These are phyloP conservation scores for Geotrichum citri-aurantii DNA, from an alignment of 1,139 yeast species.

Conservation along the genomic window DNA sequence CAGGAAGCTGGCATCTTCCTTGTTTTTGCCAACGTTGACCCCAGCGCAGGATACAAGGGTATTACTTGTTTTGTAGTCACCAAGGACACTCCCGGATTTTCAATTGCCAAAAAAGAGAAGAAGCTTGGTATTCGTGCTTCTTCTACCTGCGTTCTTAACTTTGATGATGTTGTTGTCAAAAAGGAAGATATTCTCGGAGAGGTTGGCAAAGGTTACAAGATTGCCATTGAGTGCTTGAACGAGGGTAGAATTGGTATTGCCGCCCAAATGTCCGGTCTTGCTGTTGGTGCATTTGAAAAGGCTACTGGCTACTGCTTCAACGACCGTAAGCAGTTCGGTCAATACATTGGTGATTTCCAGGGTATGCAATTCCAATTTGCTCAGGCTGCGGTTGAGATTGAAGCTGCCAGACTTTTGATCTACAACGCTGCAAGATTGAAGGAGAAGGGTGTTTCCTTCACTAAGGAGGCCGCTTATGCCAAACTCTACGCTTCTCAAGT, in stretches of 20 bases:
- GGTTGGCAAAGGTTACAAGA: conserved; percentile 44
- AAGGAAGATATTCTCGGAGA: conserved; percentile 41
- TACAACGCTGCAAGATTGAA: conserved; percentile 44
- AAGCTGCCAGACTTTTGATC: conserved; percentile 41
- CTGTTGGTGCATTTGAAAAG: conserved; percentile 41
- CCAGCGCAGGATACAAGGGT: conserved; percentile 42
- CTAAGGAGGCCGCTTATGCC: conserved; percentile 45
- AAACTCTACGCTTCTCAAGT: conserved; percentile 41
- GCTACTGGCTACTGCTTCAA: conserved; percentile 39
- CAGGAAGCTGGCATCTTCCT: conserved; percentile 42
- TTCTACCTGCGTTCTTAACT: conserved; percentile 41
- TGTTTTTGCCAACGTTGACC: conserved; percentile 41
- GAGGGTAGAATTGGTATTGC: conserved; percentile 46
- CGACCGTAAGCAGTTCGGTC: conserved; percentile 43
- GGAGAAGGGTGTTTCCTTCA: conserved; percentile 39
- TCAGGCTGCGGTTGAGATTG: conserved; percentile 42
- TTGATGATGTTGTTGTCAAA: conserved; percentile 42
- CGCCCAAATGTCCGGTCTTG: conserved; percentile 44
- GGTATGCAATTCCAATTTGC: conserved; percentile 46
- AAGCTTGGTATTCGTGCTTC: conserved; percentile 43
- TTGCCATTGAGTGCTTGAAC: conserved; percentile 42
- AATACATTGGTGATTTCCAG: conserved; percentile 42
- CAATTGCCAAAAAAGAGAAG: conserved; percentile 43
- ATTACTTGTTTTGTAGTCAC: conserved; percentile 44
- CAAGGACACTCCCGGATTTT: conserved; percentile 37